Base-by-base conservation (phyloP, 208 protist genomes). In the Leishmania tropica region DNA sequence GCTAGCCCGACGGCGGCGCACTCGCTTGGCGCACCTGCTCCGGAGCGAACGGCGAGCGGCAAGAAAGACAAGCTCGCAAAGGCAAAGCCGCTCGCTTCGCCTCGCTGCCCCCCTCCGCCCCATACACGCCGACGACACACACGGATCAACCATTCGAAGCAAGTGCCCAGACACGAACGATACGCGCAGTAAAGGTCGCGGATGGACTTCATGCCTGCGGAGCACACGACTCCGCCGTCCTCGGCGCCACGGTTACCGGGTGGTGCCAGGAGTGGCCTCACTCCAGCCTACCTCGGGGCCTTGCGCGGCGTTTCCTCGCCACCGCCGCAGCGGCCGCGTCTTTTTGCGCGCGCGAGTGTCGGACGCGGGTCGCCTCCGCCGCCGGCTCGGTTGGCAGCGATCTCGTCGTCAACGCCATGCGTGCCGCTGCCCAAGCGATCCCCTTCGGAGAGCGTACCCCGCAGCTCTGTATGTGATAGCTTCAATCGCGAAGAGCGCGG, bases 381-480 rank as follows among this genome's bases (percentile, higher is more conserved):
- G 3, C 83, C 83, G 7, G 78, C 78, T 15, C 83, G 83, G 51
- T 72, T 88, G 35, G 78, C 81, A 11, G 81, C 85, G 1, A 47
- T 85, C 51, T 42, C 75, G 7, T 76, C 71, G 58, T 65, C 60
- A 31, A 68, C 19, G 13, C 72, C 40, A 28, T 31, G 58, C 37
- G 47, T 71, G 42, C 64, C 56, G 31, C 3, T 28, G 35, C 72
- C 35, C 47, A 31, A 47, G 15, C 72, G 15, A 60, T 31, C n/a
- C 51, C 17, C 35, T 7, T 76, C 35, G 13, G 17, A 62, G 17
- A 62, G 51, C 10, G 31, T 28, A 13, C 72, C 5, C 28, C 15
- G 13, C 31, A 60, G 13, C 31, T 10, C 35, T 19, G 31, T 1
- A 10, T 42, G 40, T 19, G 67, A 37, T 31, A 31, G 40, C 75